Conservation (phyloP, 352 stramenopile species). For the Phytophthora agathidicida region DNA sequence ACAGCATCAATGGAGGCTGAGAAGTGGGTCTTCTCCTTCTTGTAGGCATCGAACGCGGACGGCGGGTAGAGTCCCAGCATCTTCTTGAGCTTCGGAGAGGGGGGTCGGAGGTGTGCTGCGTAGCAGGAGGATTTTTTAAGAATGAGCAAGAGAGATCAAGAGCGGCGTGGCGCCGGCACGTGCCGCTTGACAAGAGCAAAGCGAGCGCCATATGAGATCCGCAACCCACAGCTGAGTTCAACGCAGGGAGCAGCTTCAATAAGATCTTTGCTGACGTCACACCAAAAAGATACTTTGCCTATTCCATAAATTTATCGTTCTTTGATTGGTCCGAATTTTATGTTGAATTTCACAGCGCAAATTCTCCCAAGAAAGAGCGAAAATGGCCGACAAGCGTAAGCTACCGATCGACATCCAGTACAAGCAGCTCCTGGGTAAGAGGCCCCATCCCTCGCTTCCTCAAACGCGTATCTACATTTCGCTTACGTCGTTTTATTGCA, state of each 20-base stretch:
- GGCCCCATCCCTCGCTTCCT: no score
- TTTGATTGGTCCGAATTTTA: constrained; percentile 25
- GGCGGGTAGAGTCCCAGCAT: constrained; percentile 70
- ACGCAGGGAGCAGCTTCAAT: no score
- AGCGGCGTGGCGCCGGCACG: not conserved
- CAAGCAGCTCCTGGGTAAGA: constrained; percentile 76
- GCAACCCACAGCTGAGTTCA: no score
- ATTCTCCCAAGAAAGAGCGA: no score
- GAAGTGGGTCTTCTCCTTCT: constrained; percentile 56
- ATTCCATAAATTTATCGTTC: not conserved
- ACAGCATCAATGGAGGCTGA: constrained; percentile 48
- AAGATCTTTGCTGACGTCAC: no score
- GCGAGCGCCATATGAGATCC: constrained; percentile 15
- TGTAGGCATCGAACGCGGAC: constrained; percentile 69
- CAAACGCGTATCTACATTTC: not conserved
- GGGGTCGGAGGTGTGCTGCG: constrained; percentile 26
- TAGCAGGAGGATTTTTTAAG: constrained; percentile 31
- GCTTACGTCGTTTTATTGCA: constrained; percentile 22
- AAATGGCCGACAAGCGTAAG: constrained; percentile 66
- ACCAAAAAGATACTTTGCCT: no score
- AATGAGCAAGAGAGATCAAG: constrained; percentile 32
- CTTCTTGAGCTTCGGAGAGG: constrained; percentile 28
- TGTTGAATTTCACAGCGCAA: constrained; percentile 3
- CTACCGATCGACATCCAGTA: constrained; percentile 83
- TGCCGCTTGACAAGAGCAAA: no score